phyloP scores from a whole-genome alignment of 78 protist genomes.

The Acrasis kona region DNA sequence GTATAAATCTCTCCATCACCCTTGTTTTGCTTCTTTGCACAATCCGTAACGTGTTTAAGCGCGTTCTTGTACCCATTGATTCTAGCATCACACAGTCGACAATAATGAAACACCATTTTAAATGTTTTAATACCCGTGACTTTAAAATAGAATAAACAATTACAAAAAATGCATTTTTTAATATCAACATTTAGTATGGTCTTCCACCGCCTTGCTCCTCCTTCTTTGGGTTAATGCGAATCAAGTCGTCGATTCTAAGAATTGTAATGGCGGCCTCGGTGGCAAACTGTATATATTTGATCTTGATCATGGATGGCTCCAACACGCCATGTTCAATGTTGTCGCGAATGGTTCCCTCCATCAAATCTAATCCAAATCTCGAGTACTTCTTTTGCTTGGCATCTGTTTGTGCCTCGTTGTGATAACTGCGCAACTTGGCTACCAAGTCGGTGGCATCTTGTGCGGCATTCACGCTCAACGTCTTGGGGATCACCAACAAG shows the following conservation, averaged over 20 bases:
- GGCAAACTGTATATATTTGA: slow-evolving; percentile 91
- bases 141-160: too few relatives aligned
- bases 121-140: too few relatives aligned
- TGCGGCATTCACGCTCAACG: slow-evolving; percentile 93
- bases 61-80: too few relatives aligned
- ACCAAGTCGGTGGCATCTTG: slow-evolving; percentile 94
- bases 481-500: slow-evolving; percentile 95
- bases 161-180: too few relatives aligned
- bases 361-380: slow-evolving; percentile 70
- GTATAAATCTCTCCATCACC: too few relatives aligned
- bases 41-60: too few relatives aligned
- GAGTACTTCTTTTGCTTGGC: slow-evolving; percentile 15
- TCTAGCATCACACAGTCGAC: too few relatives aligned
- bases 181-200: too few relatives aligned
- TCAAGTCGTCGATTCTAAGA: slow-evolving; percentile 91
- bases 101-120: too few relatives aligned
- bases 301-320: slow-evolving; percentile 94
- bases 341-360: slow-evolving; percentile 61
- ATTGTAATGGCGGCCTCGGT: slow-evolving; percentile 98
- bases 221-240: slow-evolving; percentile 57
- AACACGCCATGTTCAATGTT: slow-evolving; percentile 92
- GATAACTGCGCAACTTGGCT: slow-evolving; percentile 87
- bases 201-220: too few relatives aligned
- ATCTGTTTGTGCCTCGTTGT: slow-evolving; percentile 78
- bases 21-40: too few relatives aligned